These are phyloP conservation scores for Lithohypha guttulata DNA, from an alignment of 2,329 filamentous ascomycete genomes.

Conservation along the genomic window DNA sequence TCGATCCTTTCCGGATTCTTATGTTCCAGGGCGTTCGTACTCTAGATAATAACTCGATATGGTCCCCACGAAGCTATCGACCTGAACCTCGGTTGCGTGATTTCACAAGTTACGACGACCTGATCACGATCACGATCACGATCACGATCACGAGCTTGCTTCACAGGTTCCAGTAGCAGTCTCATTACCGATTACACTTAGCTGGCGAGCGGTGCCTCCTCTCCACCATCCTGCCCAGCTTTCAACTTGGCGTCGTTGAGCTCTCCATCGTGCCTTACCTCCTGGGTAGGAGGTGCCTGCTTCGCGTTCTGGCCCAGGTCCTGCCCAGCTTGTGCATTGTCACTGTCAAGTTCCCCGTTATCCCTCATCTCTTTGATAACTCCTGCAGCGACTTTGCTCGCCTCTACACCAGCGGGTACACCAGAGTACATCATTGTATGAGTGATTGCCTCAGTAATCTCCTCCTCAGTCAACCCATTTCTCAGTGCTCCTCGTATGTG, in stretches of 20 bases:
- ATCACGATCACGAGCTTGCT: too few relatives aligned
- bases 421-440: slow-evolving; percentile 32
- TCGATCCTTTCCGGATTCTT: too few relatives aligned
- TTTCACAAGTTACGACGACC: too few relatives aligned
- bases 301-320: too few relatives aligned
- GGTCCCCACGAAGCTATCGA: too few relatives aligned
- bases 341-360: slow-evolving; percentile 4
- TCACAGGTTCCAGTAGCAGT: too few relatives aligned
- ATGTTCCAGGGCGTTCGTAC: too few relatives aligned
- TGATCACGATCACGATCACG: too few relatives aligned
- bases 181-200: too few relatives aligned
- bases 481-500: slow-evolving; percentile 54
- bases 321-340: background rate
- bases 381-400: slow-evolving; percentile 24
- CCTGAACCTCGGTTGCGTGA: too few relatives aligned
- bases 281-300: too few relatives aligned
- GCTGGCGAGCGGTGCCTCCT: slow-evolving; percentile 6
- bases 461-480: slow-evolving; percentile 51
- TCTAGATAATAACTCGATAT: too few relatives aligned
- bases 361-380: slow-evolving; percentile 10
- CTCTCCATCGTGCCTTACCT: slow-evolving; percentile 9
- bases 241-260: background rate
- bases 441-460: slow-evolving; percentile 46
- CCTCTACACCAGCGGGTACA: slow-evolving; percentile 36
- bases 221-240: slow-evolving; percentile 3